Evolutionary conservation across 2,329 filamentous ascomycete species (phyloP).

Genomic region (Capronia epimyces): DNA sequence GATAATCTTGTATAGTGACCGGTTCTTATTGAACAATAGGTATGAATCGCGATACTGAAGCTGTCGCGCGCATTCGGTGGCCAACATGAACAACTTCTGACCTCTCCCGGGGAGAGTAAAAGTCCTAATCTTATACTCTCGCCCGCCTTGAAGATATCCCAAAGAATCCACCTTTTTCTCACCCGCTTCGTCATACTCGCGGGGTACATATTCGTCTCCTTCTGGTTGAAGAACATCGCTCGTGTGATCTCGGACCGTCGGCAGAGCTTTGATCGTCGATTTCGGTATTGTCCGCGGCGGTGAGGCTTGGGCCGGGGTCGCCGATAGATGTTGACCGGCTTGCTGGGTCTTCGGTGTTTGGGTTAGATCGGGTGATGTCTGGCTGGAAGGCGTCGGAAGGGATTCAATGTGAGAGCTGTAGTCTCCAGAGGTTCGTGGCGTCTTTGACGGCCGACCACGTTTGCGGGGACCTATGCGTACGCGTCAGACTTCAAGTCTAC

Average conservation of each 20-base stretch:
- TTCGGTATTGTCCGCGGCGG: slow-evolving; percentile 43
- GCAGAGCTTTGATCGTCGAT: slow-evolving; percentile 79
- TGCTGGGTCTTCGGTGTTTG: slow-evolving; percentile 38
- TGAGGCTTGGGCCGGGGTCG: slow-evolving; percentile 55
- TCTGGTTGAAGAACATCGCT: slow-evolving; percentile 87
- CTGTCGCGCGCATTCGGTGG: slow-evolving; percentile 91
- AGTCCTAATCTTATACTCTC: slow-evolving; percentile 87
- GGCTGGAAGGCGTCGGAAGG: slow-evolving; percentile 31
- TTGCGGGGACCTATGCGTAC: slow-evolving; percentile 39
- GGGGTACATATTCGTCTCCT: slow-evolving; percentile 89
- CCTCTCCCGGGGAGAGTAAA: slow-evolving; percentile 88
- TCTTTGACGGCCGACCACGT: slow-evolving; percentile 48
- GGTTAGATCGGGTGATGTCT: slow-evolving; percentile 32
- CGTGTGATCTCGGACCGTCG: slow-evolving; percentile 93
- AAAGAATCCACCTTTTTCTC: slow-evolving; percentile 88
- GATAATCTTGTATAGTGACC: slow-evolving; percentile 95
- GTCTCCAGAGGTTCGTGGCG: slow-evolving; percentile 37
- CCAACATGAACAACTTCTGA: slow-evolving; percentile 96
- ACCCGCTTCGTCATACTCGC: slow-evolving; percentile 86
- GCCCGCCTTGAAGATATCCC: slow-evolving; percentile 72
- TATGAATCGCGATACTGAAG: slow-evolving; percentile 97
- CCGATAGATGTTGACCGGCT: slow-evolving; percentile 10
- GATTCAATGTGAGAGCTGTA: slow-evolving; percentile 30
- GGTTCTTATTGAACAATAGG: slow-evolving; percentile 95
- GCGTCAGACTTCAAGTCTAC: slow-evolving; percentile 4